A percentile compares a stretch with the other conserved stretches of the same genome.
Evolutionary conservation across 1,284 basidiomycete genomes (phyloP).

Genomic region (Microbotryomycetes sp.): DNA sequence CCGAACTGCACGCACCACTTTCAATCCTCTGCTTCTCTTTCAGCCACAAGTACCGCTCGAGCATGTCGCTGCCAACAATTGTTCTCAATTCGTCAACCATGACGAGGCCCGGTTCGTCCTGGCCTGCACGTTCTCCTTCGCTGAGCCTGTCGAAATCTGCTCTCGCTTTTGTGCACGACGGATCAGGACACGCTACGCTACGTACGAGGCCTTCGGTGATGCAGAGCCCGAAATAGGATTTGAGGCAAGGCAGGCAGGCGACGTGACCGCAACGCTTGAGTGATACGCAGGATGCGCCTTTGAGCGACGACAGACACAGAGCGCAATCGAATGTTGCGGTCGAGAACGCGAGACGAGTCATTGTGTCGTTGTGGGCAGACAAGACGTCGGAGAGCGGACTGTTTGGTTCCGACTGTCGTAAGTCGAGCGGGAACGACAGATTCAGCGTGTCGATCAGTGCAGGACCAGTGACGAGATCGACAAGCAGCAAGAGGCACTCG

Average conservation of each 20-base stretch:
- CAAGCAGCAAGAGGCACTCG: neutral
- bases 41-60: constrained; percentile 64
- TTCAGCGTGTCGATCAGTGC: neutral
- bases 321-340: constrained; percentile 56
- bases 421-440: neutral
- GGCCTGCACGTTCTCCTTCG: neutral
- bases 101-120: constrained; percentile 17
- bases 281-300: constrained; percentile 59
- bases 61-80: constrained; percentile 55
- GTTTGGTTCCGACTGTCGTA: neutral
- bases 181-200: constrained; percentile 63
- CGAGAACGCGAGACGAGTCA: constrained; percentile 45
- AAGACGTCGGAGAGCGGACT: neutral
- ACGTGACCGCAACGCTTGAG: constrained; percentile 57
- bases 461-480: neutral
- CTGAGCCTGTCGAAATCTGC: constrained; percentile 11
- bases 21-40: constrained; percentile 60
- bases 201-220: constrained; percentile 64
- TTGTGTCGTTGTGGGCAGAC: constrained; percentile 6
- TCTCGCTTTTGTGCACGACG: constrained; percentile 35
- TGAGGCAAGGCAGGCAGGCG: constrained; percentile 63
- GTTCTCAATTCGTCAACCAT: constrained; percentile 38
- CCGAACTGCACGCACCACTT: constrained; percentile 47
- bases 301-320: constrained; percentile 60
- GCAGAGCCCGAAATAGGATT: constrained; percentile 64